Evolutionary conservation across 2,329 filamentous ascomycete species (phyloP).

Genomic region (Albifimbria verrucaria): DNA sequence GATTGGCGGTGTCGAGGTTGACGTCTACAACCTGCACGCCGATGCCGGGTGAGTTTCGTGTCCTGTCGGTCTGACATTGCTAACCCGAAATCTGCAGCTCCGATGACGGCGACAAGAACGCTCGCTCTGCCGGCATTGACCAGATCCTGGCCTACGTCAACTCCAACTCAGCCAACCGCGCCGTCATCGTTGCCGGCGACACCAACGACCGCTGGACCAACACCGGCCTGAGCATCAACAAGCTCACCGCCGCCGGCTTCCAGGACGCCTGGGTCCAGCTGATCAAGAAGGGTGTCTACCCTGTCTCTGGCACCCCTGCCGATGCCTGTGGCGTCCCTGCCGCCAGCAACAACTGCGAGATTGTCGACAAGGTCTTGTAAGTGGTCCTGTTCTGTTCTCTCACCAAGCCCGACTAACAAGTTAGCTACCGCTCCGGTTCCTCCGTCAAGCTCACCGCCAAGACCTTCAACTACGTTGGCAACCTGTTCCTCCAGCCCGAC

Average conservation of each 20-base stretch:
- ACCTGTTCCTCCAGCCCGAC: constrained; percentile 53
- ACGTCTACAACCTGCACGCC: constrained; percentile 65
- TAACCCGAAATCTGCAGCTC: constrained; percentile 26
- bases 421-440: constrained; percentile 47
- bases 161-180: constrained; percentile 53
- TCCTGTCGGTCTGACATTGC: background rate
- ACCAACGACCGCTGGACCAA: constrained; percentile 62
- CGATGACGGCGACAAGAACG: constrained; percentile 47
- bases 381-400: too few species aligned
- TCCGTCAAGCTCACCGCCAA: constrained; percentile 44
- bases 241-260: constrained; percentile 47
- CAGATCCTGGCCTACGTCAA: constrained; percentile 59
- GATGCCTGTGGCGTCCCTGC: constrained; percentile 56
- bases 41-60: constrained; percentile 47
- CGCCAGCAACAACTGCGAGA: constrained; percentile 54
- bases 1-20: constrained; percentile 53
- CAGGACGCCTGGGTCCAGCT: constrained; percentile 60
- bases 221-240: constrained; percentile 43
- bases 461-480: constrained; percentile 52
- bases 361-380: constrained; percentile 61
- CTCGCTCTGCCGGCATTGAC: constrained; percentile 56
- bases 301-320: constrained; percentile 32
- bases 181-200: constrained; percentile 63
- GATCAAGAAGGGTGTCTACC: constrained; percentile 41
- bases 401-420: background rate